A percentile compares a stretch with the other conserved stretches of the same genome.
phyloP scores from a whole-genome alignment of 345 rosid species.

The Syzygium jambos region DNA sequence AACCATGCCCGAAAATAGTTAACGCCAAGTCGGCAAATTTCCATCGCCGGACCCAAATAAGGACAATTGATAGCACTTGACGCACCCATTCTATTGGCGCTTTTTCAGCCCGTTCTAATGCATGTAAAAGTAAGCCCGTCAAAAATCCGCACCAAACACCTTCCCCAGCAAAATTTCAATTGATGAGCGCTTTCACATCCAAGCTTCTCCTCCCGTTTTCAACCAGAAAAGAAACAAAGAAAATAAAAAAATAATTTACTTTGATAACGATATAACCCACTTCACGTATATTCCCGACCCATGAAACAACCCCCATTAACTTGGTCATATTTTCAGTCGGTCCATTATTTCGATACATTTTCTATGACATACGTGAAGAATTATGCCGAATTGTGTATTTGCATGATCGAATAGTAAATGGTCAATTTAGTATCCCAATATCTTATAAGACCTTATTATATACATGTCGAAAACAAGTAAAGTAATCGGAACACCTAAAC shows the following conservation, averaged over 20 bases:
- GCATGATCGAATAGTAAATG: not conserved
- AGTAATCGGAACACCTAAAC: not conserved
- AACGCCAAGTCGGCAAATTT: not conserved
- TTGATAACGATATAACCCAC: not conserved
- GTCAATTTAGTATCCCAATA: not conserved
- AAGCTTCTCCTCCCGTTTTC: not conserved
- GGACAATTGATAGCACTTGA: not conserved
- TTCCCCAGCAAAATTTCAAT: not conserved
- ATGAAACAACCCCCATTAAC: not conserved
- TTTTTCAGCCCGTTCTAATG: not conserved
- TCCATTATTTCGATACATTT: not conserved
- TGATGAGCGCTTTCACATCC: not conserved
- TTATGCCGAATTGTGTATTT: not conserved
- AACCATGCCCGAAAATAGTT: not conserved
- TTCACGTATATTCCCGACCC: not conserved
- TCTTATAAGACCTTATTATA: not conserved
- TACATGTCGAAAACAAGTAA: not conserved
- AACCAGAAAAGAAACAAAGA: not conserved
- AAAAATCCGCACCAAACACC: not conserved
- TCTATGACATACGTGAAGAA: not conserved
- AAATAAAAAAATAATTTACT: not conserved
- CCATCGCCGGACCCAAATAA: not conserved
- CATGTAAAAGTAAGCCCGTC: accelerated
- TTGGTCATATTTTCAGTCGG: not conserved
- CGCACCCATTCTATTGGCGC: not conserved